Percentiles rank a stretch among this genome's conserved stretches.
Conservation (phyloP, 2,329 filamentous ascomycete genomes). For the Pseudopyricularia javanii region DNA sequence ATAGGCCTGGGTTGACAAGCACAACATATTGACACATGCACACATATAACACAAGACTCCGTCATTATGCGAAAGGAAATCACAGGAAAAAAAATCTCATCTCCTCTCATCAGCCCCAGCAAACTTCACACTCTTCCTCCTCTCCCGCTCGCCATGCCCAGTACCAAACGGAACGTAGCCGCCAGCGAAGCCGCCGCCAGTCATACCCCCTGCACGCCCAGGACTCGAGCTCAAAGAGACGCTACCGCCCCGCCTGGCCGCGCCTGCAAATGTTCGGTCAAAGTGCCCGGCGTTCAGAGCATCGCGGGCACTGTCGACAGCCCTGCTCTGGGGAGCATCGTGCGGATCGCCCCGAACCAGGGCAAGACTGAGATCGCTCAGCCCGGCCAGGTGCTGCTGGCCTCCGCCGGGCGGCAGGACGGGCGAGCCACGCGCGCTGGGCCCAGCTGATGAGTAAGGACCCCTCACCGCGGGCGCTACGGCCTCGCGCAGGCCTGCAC, state of each 20-base stretch:
- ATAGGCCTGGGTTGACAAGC: background rate
- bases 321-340: slow-evolving; percentile 45
- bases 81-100: slow-evolving; percentile 4
- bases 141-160: slow-evolving; percentile 29
- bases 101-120: slow-evolving; percentile 26
- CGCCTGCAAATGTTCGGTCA: slow-evolving; percentile 9
- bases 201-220: slow-evolving; percentile 19
- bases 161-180: background rate
- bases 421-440: background rate
- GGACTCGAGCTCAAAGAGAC: slow-evolving; percentile 39
- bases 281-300: slow-evolving; percentile 23
- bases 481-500: slow-evolving; percentile 20
- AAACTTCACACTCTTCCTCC: slow-evolving; percentile 55
- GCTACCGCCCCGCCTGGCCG: slow-evolving; percentile 9
- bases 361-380: background rate
- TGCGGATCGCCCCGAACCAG: slow-evolving; percentile 33
- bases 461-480: slow-evolving; percentile 2
- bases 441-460: background rate
- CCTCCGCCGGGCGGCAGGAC: background rate
- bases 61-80: background rate
- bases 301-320: slow-evolving; percentile 48
- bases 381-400: background rate
- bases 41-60: background rate
- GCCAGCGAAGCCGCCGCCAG: background rate
- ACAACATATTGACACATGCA: background rate